Evolutionary conservation across 1,284 basidiomycete genomes (phyloP), one percentile per base, ranked within the genome.

Genomic region (Pseudozyma sp.): DNA sequence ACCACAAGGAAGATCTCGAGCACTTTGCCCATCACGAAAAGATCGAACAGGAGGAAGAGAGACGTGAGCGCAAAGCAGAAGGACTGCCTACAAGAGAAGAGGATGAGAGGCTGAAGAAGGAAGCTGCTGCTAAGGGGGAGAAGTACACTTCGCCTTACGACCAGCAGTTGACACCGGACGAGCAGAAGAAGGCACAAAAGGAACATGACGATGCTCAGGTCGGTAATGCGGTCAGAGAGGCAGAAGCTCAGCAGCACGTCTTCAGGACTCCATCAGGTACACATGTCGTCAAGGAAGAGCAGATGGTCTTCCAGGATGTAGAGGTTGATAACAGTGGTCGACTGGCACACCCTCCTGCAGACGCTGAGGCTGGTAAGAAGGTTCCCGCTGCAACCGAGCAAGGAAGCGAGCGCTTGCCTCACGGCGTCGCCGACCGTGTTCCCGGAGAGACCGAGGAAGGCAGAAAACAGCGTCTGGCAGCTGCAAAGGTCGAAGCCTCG

Each of bases 11-110:
- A 59, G 84, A 85, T 64, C 76, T 85, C 56, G 92, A 93, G 78
- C 93, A 95, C 83, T 97, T 96, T 83, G 87, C 90, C 62, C 90
- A 93, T 71, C 97, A 99, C 86, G 92, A 93, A 67, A 82, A 87
- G 16, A 97, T 99, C 76, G 97, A 99, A 85, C 88, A 85, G 12
- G 87, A 92, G 80, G 97, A 99, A 86, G 93, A 92, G 42, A 90
- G 92, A 78, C 89, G 90, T 31, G 92, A 94, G 84, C 92, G 94
- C 18, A 87, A 89, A 77, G 95, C 87, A 85, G 92, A 94, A 85
- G 93, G 94, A 21, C 89, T 95, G 74, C 87, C 90, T 19, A 81
- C 83, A 19, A 76, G 80, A 38, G 81, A 85, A 52, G 83, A 85
- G 48, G 83, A 85, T 39, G 70, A 61, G 44, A 52, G 69, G 13